Conservation (phyloP, 352 stramenopile species). For the Phytophthora pini region DNA sequence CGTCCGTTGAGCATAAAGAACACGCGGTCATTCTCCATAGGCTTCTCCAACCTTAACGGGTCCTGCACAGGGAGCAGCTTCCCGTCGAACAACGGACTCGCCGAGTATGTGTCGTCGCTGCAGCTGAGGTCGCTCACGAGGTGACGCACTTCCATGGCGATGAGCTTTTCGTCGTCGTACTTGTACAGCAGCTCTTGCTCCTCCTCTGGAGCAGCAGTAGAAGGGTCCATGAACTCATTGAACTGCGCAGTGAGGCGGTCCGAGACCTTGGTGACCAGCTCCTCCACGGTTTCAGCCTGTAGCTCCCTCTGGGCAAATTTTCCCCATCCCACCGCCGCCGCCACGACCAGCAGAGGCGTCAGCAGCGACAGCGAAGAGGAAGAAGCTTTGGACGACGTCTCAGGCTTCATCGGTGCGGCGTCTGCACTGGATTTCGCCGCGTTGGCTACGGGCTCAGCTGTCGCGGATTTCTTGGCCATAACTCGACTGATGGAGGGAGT, state of each 20-base stretch:
- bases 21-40: constrained; percentile 48
- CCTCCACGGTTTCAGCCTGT: constrained; percentile 25
- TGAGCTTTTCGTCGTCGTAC: constrained; percentile 58
- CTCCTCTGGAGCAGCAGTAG: not conserved
- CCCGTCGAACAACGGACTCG: constrained; percentile 44
- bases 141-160: constrained; percentile 46
- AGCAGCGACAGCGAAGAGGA: constrained; percentile 15
- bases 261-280: constrained; percentile 27
- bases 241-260: constrained; percentile 23
- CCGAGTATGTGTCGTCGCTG: constrained; percentile 37
- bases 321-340: constrained; percentile 23
- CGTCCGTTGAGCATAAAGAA: constrained; percentile 87
- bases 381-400: constrained; percentile 7
- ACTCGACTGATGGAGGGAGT: constrained; percentile 19
- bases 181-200: constrained; percentile 50
- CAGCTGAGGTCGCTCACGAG: constrained; percentile 47
- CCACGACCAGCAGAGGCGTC: constrained; percentile 28
- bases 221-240: constrained; percentile 9
- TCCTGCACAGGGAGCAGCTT: constrained; percentile 47
- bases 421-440: not conserved
- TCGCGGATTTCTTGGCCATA: constrained; percentile 22
- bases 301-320: constrained; percentile 27
- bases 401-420: constrained; percentile 11
- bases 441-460: not conserved
- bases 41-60: constrained; percentile 44